phyloP scores from a whole-genome alignment of 179 eudicot species.

The Silene noctiflora region DNA sequence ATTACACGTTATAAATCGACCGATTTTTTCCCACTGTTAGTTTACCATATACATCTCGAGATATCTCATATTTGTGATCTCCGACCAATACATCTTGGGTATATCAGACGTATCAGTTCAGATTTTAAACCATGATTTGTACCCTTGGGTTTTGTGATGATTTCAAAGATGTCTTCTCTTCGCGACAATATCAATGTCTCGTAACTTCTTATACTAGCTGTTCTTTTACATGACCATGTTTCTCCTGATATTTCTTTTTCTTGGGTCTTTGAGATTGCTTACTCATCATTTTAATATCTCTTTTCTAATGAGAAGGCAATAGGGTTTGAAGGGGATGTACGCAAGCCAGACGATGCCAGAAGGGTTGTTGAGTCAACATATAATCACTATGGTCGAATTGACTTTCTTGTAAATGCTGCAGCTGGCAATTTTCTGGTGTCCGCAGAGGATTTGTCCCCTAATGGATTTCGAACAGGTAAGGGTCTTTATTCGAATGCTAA shows the following conservation, averaged over 20 bases:
- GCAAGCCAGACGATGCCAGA: conserved; percentile 77
- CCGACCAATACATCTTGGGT: too few species aligned
- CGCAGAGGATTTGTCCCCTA: conserved; percentile 94
- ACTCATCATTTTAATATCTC: neutral
- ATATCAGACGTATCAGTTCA: too few species aligned
- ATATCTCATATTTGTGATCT: too few species aligned
- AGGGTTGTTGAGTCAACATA: conserved; percentile 79
- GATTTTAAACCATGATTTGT: neutral
- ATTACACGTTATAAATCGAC: too few species aligned
- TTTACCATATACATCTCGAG: too few species aligned
- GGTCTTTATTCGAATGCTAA: neutral
- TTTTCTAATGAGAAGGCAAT: conserved; percentile 46
- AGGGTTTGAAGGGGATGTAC: conserved; percentile 93
- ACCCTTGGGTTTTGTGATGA: neutral
- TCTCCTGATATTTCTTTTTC: neutral
- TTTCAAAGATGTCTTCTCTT: neutral
- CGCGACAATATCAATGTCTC: neutral
- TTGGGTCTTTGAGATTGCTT: neutral
- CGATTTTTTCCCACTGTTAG: too few species aligned
- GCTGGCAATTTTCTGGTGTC: conserved; percentile 94
- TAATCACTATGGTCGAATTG: conserved; percentile 74
- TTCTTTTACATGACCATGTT: neutral
- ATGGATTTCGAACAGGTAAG: conserved; percentile 92
- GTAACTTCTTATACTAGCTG: neutral
- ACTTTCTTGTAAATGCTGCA: conserved; percentile 99